Conservation (phyloP, 202 grass and related monocot genomes). For the Digitaria exilis region DNA sequence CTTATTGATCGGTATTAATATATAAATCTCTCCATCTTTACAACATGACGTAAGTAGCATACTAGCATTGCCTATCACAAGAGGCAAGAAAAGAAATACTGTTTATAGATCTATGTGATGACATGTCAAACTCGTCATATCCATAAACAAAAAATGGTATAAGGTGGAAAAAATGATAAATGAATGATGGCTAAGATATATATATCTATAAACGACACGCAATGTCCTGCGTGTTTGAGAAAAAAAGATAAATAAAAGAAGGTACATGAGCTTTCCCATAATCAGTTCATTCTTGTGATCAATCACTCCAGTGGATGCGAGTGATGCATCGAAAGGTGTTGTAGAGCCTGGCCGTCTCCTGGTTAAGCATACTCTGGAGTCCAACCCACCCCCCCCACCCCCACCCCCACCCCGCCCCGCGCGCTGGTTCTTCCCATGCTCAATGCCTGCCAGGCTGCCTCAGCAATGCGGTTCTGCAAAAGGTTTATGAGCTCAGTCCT, state of each 20-base stretch:
- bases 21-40: no score
- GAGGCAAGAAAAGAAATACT: background rate
- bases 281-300: background rate
- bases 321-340: constrained; percentile 44
- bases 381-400: no score
- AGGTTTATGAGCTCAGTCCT: background rate
- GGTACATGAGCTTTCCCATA: background rate
- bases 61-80: constrained; percentile 25
- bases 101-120: background rate
- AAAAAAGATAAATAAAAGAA: background rate
- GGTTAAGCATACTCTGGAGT: constrained; percentile 37
- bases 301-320: constrained; percentile 44
- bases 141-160: constrained; percentile 2
- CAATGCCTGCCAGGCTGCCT: constrained; percentile 22
- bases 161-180: constrained; percentile 16
- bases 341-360: constrained; percentile 53
- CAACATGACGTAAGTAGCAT: no score
- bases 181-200: no score
- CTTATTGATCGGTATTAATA: no score
- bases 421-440: constrained; percentile 31
- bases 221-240: no score
- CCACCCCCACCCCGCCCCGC: no score
- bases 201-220: no score
- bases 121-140: background rate
- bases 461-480: background rate